Base-by-base conservation (phyloP, 2,329 filamentous ascomycete genomes). In the Macrophomina pseudophaseolina region DNA sequence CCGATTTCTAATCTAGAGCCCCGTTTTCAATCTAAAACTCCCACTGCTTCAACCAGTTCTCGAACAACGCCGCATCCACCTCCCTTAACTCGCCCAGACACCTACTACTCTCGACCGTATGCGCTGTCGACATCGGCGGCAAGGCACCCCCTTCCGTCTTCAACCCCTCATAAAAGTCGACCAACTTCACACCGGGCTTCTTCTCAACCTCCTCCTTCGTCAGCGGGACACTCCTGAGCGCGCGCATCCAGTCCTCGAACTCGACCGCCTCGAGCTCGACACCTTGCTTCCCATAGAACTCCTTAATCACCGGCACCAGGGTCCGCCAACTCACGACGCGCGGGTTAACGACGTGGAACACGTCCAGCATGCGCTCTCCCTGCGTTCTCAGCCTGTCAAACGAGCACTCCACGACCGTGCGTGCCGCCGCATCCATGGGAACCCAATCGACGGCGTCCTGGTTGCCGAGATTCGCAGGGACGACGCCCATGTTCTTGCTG, bases 381-480 rank as follows among this genome's bases (percentile, higher is more conserved):
- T 35, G 54, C 9, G 33, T 54, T 2, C 42, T n/a, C 0, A 53
- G 11, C 1, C 65, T 44, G 9, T 40, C 32, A 14, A 46, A 18
- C 23, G 49, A 30, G 11, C 38, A n/a, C 56, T 66, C 48, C n/a
- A 67, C 42, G 5, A 64, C 59, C 18, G 52, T 52, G 32, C 52
- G 46, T 2, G 51, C 66, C 1, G 59, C 66, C 0, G 51, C 49
- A 23, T 70, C 68, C 35, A 69, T 65, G 3, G 73, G 72, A 0
- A 76, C 66, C 74, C 74, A 76, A 40, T 75, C 73, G 1, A 75
- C 68, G 4, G 66, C 52, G 8, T 73, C 66, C 42, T 68, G 33
- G 49, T 68, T 59, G 23, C 71, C 69, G n/a, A 74, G 32, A 6
- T 66, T 66, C 1, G 54, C 54, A 0, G 74, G 72, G 28, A 73